Evolutionary conservation across 1,284 basidiomycete genomes (phyloP), one percentile per base, ranked within the genome.

Genomic region (Leucoagaricus sp.): DNA sequence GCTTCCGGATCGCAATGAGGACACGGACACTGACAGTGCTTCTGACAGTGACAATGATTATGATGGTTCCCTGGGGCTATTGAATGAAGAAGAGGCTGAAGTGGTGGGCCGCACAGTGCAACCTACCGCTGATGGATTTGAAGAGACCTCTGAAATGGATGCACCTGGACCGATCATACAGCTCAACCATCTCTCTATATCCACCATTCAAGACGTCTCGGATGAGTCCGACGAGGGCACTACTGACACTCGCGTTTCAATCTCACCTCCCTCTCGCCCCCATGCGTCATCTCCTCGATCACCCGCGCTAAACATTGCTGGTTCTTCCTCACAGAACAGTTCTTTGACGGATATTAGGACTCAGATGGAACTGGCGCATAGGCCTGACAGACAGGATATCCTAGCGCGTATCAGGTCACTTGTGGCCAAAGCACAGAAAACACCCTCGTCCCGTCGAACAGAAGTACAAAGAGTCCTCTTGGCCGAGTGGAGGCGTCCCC

Each of bases 71-170:
- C n/a, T n/a, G n/a, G n/a, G n/a, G n/a, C n/a, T n/a, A n/a, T n/a
- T n/a, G n/a, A n/a, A 40, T 13, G 46, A 36, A 25, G 28, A 49
- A 52, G 72, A 73, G 58, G 61, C 65, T 41, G 61, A 79, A 42
- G 75, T 71, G 58, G 68, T 68, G 0, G 65, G 19, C 67, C 33
- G 76, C 76, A 8, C 74, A 74, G 21, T 63, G 59, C 49, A 75
- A 71, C 0, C 71, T 48, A 12, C 19, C 47, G 26, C 8, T 33
- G 19, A 48, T 51, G 10, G 58, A 55, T 9, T 17, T 50, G 46
- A 52, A 17, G 45, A 33, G 31, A 33, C 13, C 7, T 33, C 10
- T 7, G 25, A 45, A 13, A 25, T 26, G 10, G 25, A 26, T 21
- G 6, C 3, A 25, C 4, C 6, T 4, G 36, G 8, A 15, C 36